These are phyloP conservation scores for Nemania abortiva DNA, from an alignment of 2,329 filamentous ascomycete genomes.

Conservation along the genomic window DNA sequence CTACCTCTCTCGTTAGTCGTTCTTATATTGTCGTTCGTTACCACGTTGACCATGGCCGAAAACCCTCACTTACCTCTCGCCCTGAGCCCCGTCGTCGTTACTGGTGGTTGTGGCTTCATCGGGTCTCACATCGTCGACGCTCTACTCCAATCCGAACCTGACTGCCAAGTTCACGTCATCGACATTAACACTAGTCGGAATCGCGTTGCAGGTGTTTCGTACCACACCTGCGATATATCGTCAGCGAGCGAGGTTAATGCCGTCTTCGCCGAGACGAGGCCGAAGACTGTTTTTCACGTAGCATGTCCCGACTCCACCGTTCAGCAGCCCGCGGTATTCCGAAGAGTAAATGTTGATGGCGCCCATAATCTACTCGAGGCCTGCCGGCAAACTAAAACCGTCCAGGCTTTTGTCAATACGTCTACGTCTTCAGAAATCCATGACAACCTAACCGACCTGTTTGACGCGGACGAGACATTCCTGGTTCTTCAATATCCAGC, in stretches of 20 bases:
- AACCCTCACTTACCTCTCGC: too few relatives aligned
- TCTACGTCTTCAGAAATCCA: slow-evolving; percentile 41
- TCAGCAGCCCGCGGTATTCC: slow-evolving; percentile 35
- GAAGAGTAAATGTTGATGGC: slow-evolving; percentile 38
- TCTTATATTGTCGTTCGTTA: too few relatives aligned
- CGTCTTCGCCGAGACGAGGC: neutral
- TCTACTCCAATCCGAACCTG: neutral
- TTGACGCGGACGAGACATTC: slow-evolving; percentile 37
- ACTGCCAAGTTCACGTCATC: neutral
- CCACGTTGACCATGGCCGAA: too few relatives aligned
- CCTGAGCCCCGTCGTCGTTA: neutral
- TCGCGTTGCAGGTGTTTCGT: neutral
- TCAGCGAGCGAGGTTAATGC: neutral
- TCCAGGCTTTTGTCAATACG: slow-evolving; percentile 42
- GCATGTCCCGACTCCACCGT: slow-evolving; percentile 10
- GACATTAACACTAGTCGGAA: slow-evolving; percentile 1
- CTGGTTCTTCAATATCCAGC: slow-evolving; percentile 40
- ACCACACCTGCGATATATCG: neutral
- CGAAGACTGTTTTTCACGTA: slow-evolving; percentile 2
- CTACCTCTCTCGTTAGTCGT: too few relatives aligned
- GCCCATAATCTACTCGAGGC: slow-evolving; percentile 39
- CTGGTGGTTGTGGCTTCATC: slow-evolving; percentile 3
- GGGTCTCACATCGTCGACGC: neutral
- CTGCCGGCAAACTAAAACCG: slow-evolving; percentile 25
- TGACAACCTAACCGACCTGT: slow-evolving; percentile 34